Evolutionary conservation across 306 rosid species (phyloP), one percentile per base, ranked within the genome.

Genomic region (Pyrus pyrifolia): DNA sequence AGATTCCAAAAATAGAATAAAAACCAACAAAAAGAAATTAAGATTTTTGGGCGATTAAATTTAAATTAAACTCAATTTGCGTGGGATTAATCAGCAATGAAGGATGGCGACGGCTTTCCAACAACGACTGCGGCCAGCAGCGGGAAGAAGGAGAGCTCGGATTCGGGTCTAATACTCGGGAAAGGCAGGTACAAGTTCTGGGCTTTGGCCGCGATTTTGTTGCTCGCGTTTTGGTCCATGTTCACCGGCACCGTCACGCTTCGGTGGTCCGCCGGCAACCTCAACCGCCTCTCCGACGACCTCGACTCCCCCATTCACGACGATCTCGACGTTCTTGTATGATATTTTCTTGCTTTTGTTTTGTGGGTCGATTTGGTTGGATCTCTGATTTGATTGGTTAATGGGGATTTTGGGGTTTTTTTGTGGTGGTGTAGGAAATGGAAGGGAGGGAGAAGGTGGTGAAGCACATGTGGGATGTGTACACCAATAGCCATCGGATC

Each of bases 401-500:
- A 57, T 59, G 42, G 59, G 46, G 52, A 57, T 57, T 66, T 64
- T 42, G 33, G 42, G 53, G 8, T 30, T 13, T 19, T 77, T 19
- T 77, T 51, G 23, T n/a, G 55, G 8, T 51, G 55, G 71, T 69
- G 61, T 31, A 96, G 99, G 99, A 92, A 82, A 92, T 96, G 99
- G 98, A 96, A 85, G 98, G 93, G 92, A 91, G 99, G 82, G 99
- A 96, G 91, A 96, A 89, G 79, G 92, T 89, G 83, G 99, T 92
- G 86, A 85, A 87, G 70, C 99, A 96, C 83, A 96, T 96, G 99
- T 96, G 99, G 98, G 96, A 91, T 67, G 91, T 96, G 57, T 96
- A 93, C 83, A 93, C 97, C 4, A 92, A 96, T 70, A 89, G 92
- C 80, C 98, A 89, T 52, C 91, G 98, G 92, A 87, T 93, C 85